Evolutionary conservation across 176 grass and related monocot genomes (phyloP).

Genomic region (Urochloa ruziziensis): DNA sequence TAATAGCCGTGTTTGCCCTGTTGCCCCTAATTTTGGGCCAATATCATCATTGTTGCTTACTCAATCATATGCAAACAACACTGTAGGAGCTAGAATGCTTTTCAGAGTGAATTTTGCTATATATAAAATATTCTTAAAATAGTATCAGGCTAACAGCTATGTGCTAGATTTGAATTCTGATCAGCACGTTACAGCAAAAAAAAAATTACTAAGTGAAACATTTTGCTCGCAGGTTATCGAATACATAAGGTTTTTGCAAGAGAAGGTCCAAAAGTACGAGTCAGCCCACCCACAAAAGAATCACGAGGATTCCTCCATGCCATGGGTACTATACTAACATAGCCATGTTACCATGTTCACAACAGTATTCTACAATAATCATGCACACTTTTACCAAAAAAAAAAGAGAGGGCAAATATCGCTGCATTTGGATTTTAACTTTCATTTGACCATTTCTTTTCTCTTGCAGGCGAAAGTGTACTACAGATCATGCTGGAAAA

Average conservation of each 20-base stretch:
- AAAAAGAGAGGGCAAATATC: not conserved
- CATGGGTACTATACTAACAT: conserved; percentile 84
- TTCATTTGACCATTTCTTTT: not conserved
- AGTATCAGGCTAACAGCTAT: not conserved
- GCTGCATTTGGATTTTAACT: not conserved
- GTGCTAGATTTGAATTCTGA: not conserved
- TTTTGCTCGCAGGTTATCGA: conserved; percentile 76
- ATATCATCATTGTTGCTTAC: not conserved
- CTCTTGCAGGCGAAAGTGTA: conserved; percentile 67
- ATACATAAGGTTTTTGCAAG: conserved; percentile 90
- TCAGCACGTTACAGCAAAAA: not conserved
- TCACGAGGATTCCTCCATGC: conserved; percentile 56
- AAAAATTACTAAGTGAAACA: not conserved
- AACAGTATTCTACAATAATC: not conserved
- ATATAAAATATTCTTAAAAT: not conserved
- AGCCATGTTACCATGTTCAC: conserved; percentile 12
- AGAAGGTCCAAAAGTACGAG: conserved; percentile 76
- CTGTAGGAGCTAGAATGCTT: no score
- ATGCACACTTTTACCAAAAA: not conserved
- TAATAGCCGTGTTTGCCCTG: no score
- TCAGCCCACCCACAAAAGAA: conserved; percentile 51
- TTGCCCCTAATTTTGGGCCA: not conserved
- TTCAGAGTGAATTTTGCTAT: not conserved
- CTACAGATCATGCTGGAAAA: conserved; percentile 94
- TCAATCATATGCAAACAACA: not conserved